Evolutionary conservation across 2,329 filamentous ascomycete species (phyloP), one percentile per base, ranked within the genome.

Genomic region (Aurifilum marmelostoma): DNA sequence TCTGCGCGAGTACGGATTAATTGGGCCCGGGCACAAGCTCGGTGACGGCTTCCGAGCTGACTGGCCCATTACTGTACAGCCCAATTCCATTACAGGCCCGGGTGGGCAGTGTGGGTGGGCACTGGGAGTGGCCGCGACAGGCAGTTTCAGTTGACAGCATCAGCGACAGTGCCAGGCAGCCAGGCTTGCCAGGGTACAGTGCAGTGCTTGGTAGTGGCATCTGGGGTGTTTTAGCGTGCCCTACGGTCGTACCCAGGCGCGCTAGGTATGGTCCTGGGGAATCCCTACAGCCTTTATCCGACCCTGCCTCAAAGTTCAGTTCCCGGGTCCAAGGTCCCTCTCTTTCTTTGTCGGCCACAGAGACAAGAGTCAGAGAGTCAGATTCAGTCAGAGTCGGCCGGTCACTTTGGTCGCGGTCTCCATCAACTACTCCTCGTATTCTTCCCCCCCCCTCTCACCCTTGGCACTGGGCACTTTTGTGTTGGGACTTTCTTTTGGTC

Each of bases 271-370:
- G 52, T 56, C 24, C 52, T 29, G 52, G 52, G 52, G 52, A 56
- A 29, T 29, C 52, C 52, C 24, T 56, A 54, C 52, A 56, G 27
- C 27, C 27, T 29, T 56, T 56, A 56, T 56, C 52, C 52, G 52
- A 29, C 27, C 24, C 52, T 56, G 52, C 52, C 52, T 56, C 52
- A 56, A 56, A 56, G 52, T 56, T 56, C 52, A 56, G 52, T 56
- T 16, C 52, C 52, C 52, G 14, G 43, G 52, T 56, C 7, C 12
- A 56, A n/a, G 52, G 52, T 29, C 43, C 18, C 52, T 56, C 52
- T 56, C 52, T 47, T 47, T 47, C 43, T 47, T 56, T 27, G 52
- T 56, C 52, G 24, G 52, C 24, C 27, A 24, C 14, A 39, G 9
- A 39, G 37, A 39, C 6, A 39, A 47, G 21, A 47, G 43, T 11